Evolutionary conservation across 1,284 basidiomycete genomes (phyloP), one percentile per base, ranked within the genome.

Genomic region (Sphaerobolus stellatus): DNA sequence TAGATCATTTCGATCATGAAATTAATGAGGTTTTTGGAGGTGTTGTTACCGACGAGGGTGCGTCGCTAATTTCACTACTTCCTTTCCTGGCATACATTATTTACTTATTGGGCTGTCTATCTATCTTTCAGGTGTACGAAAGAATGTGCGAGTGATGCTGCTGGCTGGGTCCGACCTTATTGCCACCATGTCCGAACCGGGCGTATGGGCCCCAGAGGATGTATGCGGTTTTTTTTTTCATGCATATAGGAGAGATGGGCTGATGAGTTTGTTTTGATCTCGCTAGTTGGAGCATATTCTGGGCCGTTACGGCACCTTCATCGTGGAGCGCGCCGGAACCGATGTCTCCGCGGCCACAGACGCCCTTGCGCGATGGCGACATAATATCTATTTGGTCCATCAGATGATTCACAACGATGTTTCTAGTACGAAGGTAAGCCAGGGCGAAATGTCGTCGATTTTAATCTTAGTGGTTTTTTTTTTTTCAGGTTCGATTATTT

Each of bases 401-500:
- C 96, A 99, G 71, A 83, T 98, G 52, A 98, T 99, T 62, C 94
- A 98, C 72, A 99, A 99, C 70, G 96, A 99, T 69, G 96, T 99
- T 47, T 96, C 93, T 16, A 93, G 90, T 57, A 97, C 94, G 27
- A 98, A 98, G 77, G 93, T 94, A 56, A 69, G 77, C 27, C 28
- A 7, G 4, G 13, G 7, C 28, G 18, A 22, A 43, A 25, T 31
- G 41, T 43, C 41, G 27, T 54, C 33, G 18, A 38, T 30, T 34
- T 47, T 29, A 18, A 30, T 9, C 30, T 60, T 60, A n/a, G 31
- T 33, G 7, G 44, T 14, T 45, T 58, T 3, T 40, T 46, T 28
- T 20, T 25, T 24, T 34, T 41, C 24, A 81, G 79, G 79, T 85
- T 56, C 84, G 89, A 41, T 74, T 99, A 36, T 98, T 98, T 73